Base-by-base conservation (phyloP, 225 moss, liverwort and hornwort genomes). In the Antitrichia curtipendula region DNA sequence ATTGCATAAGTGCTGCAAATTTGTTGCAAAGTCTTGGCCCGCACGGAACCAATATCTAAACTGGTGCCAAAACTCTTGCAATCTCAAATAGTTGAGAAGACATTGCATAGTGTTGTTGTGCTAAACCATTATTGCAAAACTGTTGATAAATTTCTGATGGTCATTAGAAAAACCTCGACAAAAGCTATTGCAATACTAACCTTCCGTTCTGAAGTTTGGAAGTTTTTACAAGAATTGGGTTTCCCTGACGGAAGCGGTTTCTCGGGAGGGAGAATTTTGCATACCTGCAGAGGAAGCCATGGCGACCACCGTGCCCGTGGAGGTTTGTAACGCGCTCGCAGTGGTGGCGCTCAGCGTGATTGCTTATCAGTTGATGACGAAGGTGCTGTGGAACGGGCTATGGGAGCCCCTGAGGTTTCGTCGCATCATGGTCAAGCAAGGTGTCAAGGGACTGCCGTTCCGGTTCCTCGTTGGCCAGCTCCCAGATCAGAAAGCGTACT, bases 381-480 rank as follows among this genome's bases (percentile, higher is more conserved):
- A 86, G 75, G 84, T 89, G 81, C 13, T 91, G 66, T 91, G 89
- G 91, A 28, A 62, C 12, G 69, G 61, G 69, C 47, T 91, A 22
- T 90, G 89, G 92, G 84, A 87, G 82, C 93, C 93, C 24, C 79
- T 91, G 41, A 32, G 88, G 18, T 43, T 88, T 61, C 76, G 88
- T 25, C 85, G 81, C 82, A 41, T 93, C 53, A 74, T 93, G 91
- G 78, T 41, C n/a, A 79, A 36, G 87, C 93, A 91, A 24, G 93
- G 93, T 66, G 84, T 93, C 18, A 88, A 60, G 71, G 88, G 49
- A 12, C 74, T 25, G 47, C 90, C 86, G 9, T 93, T 93, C 65
- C 90, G 82, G 9, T 91, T 91, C 29, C 63, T 78, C 16, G 34
- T 90, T 32, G 91, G 91, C 12, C 88, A 93, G 86, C 54, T 88